phyloP scores from a whole-genome alignment of 2,329 filamentous ascomycete species.

The Samsoniella hepiali region DNA sequence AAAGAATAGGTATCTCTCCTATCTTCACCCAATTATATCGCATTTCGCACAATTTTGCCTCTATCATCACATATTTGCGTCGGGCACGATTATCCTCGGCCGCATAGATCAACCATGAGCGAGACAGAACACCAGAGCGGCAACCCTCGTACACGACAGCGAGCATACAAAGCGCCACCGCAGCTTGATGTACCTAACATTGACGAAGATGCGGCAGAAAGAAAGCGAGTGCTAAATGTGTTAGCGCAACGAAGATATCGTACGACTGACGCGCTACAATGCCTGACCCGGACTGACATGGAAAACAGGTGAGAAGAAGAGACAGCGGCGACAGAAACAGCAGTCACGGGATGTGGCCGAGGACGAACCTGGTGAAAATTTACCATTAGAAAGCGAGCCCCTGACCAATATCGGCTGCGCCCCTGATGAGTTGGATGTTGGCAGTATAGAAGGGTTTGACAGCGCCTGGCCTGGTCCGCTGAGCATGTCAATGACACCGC shows the following conservation, averaged over 20 bases:
- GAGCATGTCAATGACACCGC: constrained; percentile 22
- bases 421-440: background rate
- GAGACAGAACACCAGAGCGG: constrained; percentile 14
- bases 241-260: constrained; percentile 53
- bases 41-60: too few relatives aligned
- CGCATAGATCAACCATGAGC: constrained; percentile 5
- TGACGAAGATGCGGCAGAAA: constrained; percentile 48
- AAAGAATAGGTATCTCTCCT: background rate
- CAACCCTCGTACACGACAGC: constrained; percentile 36
- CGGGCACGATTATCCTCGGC: constrained; percentile 19
- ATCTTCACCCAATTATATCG: background rate
- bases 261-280: constrained; percentile 24
- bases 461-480: constrained; percentile 24
- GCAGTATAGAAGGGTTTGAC: constrained; percentile 20
- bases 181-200: constrained; percentile 45
- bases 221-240: constrained; percentile 53
- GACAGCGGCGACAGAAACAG: constrained; percentile 28
- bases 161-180: constrained; percentile 39
- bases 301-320: constrained; percentile 33
- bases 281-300: background rate
- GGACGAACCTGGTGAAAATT: background rate
- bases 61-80: background rate
- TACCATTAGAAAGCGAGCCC: background rate
- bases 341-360: constrained; percentile 17
- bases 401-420: background rate